Conservation (phyloP, 164 flowering plant genomes). For the Magnolia kwangsiensis region DNA sequence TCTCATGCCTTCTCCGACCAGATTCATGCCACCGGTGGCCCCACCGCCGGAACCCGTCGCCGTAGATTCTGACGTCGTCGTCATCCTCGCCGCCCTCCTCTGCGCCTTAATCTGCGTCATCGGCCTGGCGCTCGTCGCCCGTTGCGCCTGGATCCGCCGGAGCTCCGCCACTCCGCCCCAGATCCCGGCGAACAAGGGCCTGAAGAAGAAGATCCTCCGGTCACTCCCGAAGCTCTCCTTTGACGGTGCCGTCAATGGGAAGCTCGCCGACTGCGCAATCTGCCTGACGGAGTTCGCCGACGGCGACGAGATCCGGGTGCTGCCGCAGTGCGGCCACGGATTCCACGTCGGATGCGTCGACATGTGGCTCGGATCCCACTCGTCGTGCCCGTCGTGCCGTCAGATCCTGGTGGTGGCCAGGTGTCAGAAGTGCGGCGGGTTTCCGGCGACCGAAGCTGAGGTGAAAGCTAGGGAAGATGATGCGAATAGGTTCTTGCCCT, state of each 20-base stretch:
- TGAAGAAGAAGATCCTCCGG: conserved; percentile 74
- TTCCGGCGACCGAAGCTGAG: conserved; percentile 31
- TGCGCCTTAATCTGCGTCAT: conserved; percentile 86
- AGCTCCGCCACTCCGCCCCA: background rate
- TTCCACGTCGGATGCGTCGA: conserved; percentile 86
- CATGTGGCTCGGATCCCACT: conserved; percentile 79
- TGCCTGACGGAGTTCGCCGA: conserved; percentile 75
- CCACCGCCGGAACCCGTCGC: conserved; percentile 21
- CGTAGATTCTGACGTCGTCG: conserved; percentile 72
- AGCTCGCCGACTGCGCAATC: conserved; percentile 72
- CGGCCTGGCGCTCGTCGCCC: conserved; percentile 82
- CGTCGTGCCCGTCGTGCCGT: conserved; percentile 87
- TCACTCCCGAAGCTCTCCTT: conserved; percentile 56
- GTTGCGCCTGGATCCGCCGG: conserved; percentile 86
- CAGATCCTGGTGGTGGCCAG: conserved; percentile 49
- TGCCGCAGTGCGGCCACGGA: conserved; percentile 86
- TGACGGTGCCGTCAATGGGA: conserved; percentile 25
- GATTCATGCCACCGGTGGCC: conserved; percentile 7
- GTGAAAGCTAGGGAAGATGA: conserved; percentile 32
- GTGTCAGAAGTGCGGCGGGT: conserved; percentile 60
- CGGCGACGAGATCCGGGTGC: conserved; percentile 73
- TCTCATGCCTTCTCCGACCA: conserved; percentile 4
- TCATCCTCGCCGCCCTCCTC: conserved; percentile 81
- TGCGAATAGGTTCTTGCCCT: conserved; percentile 43
- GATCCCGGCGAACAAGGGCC: conserved; percentile 58